A percentile compares a stretch with the other conserved stretches of the same genome.
Evolutionary conservation across 495 filamentous ascomycete genomes (phyloP).

Genomic region (Annulohypoxylon stygium): DNA sequence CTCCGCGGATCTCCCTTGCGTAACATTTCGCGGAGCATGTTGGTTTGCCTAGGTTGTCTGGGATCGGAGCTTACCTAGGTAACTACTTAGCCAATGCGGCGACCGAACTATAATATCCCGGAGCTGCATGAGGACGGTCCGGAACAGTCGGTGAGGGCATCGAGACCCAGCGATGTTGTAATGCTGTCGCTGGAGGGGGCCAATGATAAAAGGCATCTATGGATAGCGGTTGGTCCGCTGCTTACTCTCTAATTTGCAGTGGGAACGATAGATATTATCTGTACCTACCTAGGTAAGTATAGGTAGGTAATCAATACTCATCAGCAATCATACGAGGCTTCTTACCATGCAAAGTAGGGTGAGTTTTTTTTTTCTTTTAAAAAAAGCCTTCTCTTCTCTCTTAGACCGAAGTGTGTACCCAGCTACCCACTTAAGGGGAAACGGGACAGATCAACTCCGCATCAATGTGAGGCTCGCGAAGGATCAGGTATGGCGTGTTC

Average conservation of each 20-base stretch:
- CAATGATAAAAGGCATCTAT: neutral
- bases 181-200: neutral
- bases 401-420: neutral
- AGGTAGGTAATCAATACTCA: neutral
- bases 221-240: constrained; percentile 17
- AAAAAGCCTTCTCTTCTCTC: neutral
- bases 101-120: constrained; percentile 36
- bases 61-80: neutral
- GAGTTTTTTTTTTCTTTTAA: neutral
- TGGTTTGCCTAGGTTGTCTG: neutral
- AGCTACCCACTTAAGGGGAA: neutral
- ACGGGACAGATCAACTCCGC: constrained; percentile 8
- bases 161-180: constrained; percentile 17
- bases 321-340: constrained; percentile 21
- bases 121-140: constrained; percentile 38
- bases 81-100: constrained; percentile 16
- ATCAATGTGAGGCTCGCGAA: neutral
- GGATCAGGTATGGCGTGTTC: constrained; percentile 6
- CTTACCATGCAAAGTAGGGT: neutral
- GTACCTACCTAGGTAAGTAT: neutral
- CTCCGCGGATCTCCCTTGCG: constrained; percentile 34
- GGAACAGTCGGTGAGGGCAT: constrained; percentile 44
- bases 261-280: neutral
- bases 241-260: constrained; percentile 9
- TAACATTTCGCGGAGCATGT: constrained; percentile 3